Conservation (phyloP, 495 filamentous ascomycete genomes). For the Astrothelium subdiscretum region DNA sequence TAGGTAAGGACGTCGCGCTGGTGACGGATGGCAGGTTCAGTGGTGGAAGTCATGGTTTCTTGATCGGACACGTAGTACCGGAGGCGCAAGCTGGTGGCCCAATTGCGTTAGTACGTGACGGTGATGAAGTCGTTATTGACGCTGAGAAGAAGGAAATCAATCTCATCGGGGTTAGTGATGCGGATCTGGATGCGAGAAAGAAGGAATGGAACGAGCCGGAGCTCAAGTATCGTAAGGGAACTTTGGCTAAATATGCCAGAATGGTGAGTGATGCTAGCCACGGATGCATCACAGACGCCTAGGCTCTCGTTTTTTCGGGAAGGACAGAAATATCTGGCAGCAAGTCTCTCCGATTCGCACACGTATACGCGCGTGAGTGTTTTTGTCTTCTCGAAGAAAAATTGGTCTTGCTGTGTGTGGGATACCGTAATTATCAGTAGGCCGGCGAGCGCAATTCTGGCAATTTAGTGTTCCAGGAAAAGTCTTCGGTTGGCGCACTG, state of each 20-base stretch:
- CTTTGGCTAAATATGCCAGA: conserved; percentile 64
- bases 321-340: neutral
- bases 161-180: conserved; percentile 40
- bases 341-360: neutral
- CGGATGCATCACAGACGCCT: conserved; percentile 67
- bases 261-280: conserved; percentile 61
- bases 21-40: conserved; percentile 71
- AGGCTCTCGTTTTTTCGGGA: neutral
- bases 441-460: no score
- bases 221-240: conserved; percentile 58
- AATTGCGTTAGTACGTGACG: conserved; percentile 56
- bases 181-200: conserved; percentile 54
- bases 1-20: conserved; percentile 70
- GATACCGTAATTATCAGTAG: no score
- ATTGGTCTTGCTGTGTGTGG: no score
- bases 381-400: no score
- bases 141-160: conserved; percentile 54
- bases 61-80: conserved; percentile 66
- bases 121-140: conserved; percentile 60
- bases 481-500: no score
- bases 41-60: conserved; percentile 67
- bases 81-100: conserved; percentile 61
- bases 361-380: neutral
- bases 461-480: no score
- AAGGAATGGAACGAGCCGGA: conserved; percentile 55